Conservation (phyloP, 306 rosid genomes). For the cucumber (Cucumis sativus) region Cucumber_9930_V3 NC_026656.2:6629001-6629500, state of each 20-base stretch:
- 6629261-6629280: conserved; percentile 86
- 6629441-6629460: neutral
- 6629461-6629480: neutral
- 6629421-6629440: neutral
- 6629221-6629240: neutral
- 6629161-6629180: too few relatives aligned
- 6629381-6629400: conserved; percentile 31
- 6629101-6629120: too few relatives aligned
- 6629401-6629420: neutral
- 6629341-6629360: conserved; percentile 74
- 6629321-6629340: conserved; percentile 78
- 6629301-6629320: conserved; percentile 68
- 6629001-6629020: neutral
- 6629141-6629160: too few relatives aligned
- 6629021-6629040: too few relatives aligned
- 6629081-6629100: too few relatives aligned
- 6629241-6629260: conserved; percentile 47
- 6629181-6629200: too few relatives aligned
- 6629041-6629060: too few relatives aligned
- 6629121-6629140: too few relatives aligned
- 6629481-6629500: neutral
- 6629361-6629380: conserved; percentile 75
- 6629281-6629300: conserved; percentile 67
- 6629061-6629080: too few relatives aligned
- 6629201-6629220: neutral